Evolutionary conservation across 352 stramenopile species (phyloP), one percentile per base, ranked within the genome.

Genomic region (Phytophthora multivora): DNA sequence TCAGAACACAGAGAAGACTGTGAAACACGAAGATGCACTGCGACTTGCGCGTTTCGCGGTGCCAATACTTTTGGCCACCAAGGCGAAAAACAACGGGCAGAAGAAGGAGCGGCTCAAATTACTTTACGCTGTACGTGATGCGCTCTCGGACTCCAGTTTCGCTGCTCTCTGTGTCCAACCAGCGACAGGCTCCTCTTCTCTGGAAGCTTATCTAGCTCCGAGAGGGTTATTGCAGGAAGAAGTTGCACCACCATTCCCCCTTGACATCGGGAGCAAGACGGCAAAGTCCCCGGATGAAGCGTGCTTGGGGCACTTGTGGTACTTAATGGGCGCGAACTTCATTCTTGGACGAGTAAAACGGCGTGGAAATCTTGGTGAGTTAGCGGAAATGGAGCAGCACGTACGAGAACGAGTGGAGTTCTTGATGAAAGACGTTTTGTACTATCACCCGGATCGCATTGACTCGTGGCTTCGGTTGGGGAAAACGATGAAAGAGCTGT

Each of bases 81-180:
- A 74, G 5, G 74, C 78, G 4, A 89, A 84, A 66, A 91, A 68
- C 39, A 93, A 89, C 35, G 57, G 75, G 0, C 81, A 91, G 48
- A 93, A 93, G 66, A 88, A 87, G 59, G 83, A 93, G 41, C 79
- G 86, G 30, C 64, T 88, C 26, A 88, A 88, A 45, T 45, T 93
- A 7, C 69, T 93, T 0, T 73, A 75, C 31, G 80, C 75, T 28
- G 60, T 91, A n/a, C 78, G 77, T 4, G 63, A 82, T 33, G 68
- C 80, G 4, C 63, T 90, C 38, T 51, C 54, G 1, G 64, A 69
- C 39, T 72, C 66, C 1, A 58, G 40, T 23, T 48, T 67, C 21
- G 36, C 63, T 62, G 41, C 63, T 45, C 25, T 77, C 15, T 59
- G 45, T 35, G 39, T 33, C 4, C 58, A 67, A 10, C 50, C 64